Percentiles rank a stretch among this genome's conserved stretches.
These are phyloP conservation scores for Malus asiatica DNA, from an alignment of 306 rosid genomes.

Conservation along the genomic window DNA sequence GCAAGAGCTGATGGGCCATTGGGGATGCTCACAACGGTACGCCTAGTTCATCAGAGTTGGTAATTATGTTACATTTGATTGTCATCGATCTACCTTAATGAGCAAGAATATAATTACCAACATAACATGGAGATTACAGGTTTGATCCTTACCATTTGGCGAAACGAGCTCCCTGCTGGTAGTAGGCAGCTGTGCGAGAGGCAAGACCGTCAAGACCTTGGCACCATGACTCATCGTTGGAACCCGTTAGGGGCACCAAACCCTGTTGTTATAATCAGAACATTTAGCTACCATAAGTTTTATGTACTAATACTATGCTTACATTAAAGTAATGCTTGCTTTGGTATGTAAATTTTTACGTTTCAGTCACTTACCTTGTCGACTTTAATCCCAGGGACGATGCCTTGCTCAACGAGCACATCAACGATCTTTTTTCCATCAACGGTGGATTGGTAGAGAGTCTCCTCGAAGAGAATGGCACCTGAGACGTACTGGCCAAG, in stretches of 20 bases:
- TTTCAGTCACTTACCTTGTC: conserved; percentile 51
- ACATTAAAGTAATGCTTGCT: neutral
- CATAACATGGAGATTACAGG: neutral
- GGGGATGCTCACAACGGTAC: conserved; percentile 91
- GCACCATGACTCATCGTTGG: conserved; percentile 89
- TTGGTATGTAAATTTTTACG: neutral
- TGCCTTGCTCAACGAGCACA: conserved; percentile 53
- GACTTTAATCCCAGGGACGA: conserved; percentile 84
- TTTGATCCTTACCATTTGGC: conserved; percentile 66
- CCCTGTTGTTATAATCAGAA: conserved; percentile 45
- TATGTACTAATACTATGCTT: neutral
- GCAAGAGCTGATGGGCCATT: conserved; percentile 96
- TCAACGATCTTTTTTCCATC: conserved; percentile 84
- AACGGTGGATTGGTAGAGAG: conserved; percentile 81
- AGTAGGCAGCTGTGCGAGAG: conserved; percentile 87
- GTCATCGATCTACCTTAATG: neutral
- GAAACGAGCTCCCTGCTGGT: conserved; percentile 91
- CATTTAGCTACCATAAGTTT: neutral
- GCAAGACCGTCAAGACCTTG: conserved; percentile 96
- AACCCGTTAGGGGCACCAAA: conserved; percentile 71
- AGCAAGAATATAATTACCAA: neutral
- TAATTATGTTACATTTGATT: neutral
- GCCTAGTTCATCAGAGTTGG: conserved; percentile 38
- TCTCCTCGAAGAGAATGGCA: conserved; percentile 88
- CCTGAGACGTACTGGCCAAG: conserved; percentile 83